phyloP scores from a whole-genome alignment of 768 basidiomycete genomes.

The Collybiopsis luxurians region DNA sequence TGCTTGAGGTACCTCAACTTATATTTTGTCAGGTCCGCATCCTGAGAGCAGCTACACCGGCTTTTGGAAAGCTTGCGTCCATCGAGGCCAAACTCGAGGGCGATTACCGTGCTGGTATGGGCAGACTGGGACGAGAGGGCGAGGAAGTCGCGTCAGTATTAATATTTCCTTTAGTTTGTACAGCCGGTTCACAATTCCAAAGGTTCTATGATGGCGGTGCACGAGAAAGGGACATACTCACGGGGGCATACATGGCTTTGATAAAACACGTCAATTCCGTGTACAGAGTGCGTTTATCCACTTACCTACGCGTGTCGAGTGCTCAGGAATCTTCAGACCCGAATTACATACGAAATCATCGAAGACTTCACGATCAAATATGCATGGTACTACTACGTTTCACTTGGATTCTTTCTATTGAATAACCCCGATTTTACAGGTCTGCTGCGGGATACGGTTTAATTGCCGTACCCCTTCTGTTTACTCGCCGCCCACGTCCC shows the following conservation, averaged over 20 bases:
- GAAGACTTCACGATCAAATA: constrained; percentile 98
- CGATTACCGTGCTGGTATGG: constrained; percentile 87
- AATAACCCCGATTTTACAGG: too few relatives aligned
- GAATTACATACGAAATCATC: constrained; percentile 92
- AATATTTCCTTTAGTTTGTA: neutral
- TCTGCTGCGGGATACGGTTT: constrained; percentile 89
- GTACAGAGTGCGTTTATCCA: constrained; percentile 77
- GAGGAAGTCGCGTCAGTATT: constrained; percentile 88
- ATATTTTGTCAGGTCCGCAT: constrained; percentile 30
- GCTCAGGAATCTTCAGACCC: constrained; percentile 47
- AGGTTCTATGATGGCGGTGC: constrained; percentile 92
- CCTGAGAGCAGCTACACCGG: constrained; percentile 81
- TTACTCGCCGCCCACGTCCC: constrained; percentile 53
- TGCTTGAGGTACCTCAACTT: neutral
- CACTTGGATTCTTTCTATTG: too few relatives aligned
- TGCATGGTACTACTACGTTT: constrained; percentile 74
- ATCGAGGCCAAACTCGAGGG: constrained; percentile 87
- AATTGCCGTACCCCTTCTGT: constrained; percentile 87
- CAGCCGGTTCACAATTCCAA: neutral
- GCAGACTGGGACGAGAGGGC: constrained; percentile 80
- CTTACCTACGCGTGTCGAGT: neutral
- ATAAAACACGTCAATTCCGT: constrained; percentile 91
- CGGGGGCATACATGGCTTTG: constrained; percentile 69
- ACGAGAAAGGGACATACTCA: constrained; percentile 80
- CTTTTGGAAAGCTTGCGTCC: constrained; percentile 88